Percentiles rank a stretch among this genome's conserved stretches.
Evolutionary conservation across 2,329 filamentous ascomycete species (phyloP).

Genomic region (Aspergillus oerlinghausenensis): DNA sequence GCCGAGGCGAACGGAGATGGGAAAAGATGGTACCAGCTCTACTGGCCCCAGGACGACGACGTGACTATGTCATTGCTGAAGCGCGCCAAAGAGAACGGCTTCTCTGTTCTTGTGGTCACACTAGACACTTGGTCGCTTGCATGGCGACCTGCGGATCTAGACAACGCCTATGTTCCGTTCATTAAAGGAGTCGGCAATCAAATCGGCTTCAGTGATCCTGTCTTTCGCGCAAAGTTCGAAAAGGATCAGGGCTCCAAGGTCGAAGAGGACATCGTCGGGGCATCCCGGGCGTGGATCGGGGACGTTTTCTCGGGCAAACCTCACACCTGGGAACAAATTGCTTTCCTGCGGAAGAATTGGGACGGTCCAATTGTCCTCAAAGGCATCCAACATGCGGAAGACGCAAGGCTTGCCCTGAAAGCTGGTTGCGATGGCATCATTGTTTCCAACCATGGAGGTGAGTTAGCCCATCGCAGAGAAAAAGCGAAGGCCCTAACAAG

Average conservation of each 20-base stretch:
- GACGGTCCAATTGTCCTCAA: conserved; percentile 61
- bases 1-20: conserved; percentile 55
- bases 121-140: conserved; percentile 66
- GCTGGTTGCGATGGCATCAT: conserved; percentile 48
- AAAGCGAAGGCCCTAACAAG: neutral
- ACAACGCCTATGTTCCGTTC: conserved; percentile 53
- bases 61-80: conserved; percentile 60
- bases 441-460: conserved; percentile 51
- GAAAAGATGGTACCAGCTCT: conserved; percentile 68
- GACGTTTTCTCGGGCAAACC: conserved; percentile 50
- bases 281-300: conserved; percentile 50
- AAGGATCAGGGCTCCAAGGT: conserved; percentile 42
- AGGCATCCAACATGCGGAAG: conserved; percentile 51
- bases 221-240: conserved; percentile 57
- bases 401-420: conserved; percentile 44
- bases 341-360: conserved; percentile 57
- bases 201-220: conserved; percentile 63
- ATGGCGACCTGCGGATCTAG: conserved; percentile 64
- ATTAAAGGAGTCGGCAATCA: conserved; percentile 55
- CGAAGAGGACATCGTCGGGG: conserved; percentile 48
- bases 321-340: conserved; percentile 59
- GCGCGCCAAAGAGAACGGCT: conserved; percentile 60
- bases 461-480: conserved; percentile 4
- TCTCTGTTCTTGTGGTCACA: conserved; percentile 64
- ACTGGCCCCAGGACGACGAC: conserved; percentile 65